These are phyloP conservation scores for Ceratocystis colombiana DNA, from an alignment of 2,329 filamentous ascomycete species.

Conservation along the genomic window DNA sequence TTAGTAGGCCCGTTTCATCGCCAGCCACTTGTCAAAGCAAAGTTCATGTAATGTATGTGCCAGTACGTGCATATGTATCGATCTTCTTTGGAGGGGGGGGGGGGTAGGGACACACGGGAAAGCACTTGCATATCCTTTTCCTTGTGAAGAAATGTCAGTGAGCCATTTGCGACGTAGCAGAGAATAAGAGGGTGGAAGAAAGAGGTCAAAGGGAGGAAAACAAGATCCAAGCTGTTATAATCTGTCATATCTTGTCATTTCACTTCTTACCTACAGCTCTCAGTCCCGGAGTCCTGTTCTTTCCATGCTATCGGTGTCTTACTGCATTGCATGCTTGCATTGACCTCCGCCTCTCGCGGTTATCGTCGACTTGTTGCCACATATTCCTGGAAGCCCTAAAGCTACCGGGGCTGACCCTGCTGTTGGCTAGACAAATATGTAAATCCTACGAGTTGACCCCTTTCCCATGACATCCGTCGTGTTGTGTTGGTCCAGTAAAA, in stretches of 20 bases:
- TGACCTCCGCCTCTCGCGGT: neutral
- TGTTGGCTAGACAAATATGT: neutral
- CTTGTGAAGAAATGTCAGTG: too few relatives aligned
- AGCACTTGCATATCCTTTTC: neutral
- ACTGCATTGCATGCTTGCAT: neutral
- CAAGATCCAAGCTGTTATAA: too few relatives aligned
- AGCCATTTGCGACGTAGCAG: too few relatives aligned
- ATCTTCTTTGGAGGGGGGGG: neutral
- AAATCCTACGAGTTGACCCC: too few relatives aligned
- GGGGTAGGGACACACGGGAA: neutral
- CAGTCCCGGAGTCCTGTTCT: too few relatives aligned
- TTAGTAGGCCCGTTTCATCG: neutral
- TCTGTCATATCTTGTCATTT: too few relatives aligned
- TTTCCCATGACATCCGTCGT: neutral
- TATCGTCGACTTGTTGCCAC: neutral
- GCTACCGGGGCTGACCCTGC: neutral
- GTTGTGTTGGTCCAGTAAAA: neutral
- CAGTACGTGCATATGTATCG: neutral
- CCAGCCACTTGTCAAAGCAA: constrained; percentile 4
- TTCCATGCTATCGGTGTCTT: neutral
- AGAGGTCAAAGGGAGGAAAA: too few relatives aligned
- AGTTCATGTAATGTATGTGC: neutral
- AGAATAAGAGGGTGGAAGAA: too few relatives aligned
- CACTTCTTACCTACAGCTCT: too few relatives aligned
- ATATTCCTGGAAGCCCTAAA: neutral